Evolutionary conservation across 1,139 yeast genomes (phyloP).

Genomic region (Fermentozyma sake): DNA sequence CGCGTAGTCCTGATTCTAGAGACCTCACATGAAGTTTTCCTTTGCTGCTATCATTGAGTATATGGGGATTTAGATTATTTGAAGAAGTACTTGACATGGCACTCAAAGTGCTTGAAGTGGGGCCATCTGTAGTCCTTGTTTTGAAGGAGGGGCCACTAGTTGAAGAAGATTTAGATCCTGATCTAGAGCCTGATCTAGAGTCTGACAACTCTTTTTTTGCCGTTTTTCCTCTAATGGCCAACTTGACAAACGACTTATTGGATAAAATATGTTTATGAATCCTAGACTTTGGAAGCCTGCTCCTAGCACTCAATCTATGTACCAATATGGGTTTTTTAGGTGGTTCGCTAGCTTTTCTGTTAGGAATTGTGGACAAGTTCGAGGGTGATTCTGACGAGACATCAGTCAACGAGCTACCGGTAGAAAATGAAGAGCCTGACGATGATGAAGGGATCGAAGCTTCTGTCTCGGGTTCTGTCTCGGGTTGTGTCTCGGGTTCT

Average conservation of each 20-base stretch:
- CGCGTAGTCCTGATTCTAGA: slow-evolving; percentile 48
- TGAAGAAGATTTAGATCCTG: slow-evolving; percentile 1
- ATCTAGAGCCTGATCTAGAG: slow-evolving; percentile 1
- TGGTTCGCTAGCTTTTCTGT: no score
- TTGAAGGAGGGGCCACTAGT: neutral
- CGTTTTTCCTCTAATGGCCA: slow-evolving; percentile 38
- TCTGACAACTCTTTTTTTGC: slow-evolving; percentile 12
- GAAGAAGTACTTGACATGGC: no score
- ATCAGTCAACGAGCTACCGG: slow-evolving; percentile 1
- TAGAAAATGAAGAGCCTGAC: neutral
- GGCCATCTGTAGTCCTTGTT: neutral
- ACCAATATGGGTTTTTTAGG: no score
- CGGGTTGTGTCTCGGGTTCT: no score
- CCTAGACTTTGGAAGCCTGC: slow-evolving; percentile 15
- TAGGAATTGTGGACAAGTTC: no score
- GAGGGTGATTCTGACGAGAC: no score
- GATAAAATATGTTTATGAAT: slow-evolving; percentile 20
- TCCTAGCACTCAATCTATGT: no score
- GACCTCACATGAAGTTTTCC: slow-evolving; percentile 48
- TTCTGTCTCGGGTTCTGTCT: neutral
- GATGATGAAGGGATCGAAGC: neutral
- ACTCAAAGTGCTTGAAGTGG: neutral
- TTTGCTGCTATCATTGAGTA: slow-evolving; percentile 4
- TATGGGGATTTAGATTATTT: no score
- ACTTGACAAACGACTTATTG: slow-evolving; percentile 26